phyloP scores from a whole-genome alignment of 768 basidiomycete species.

The Lactarius sp. region DNA sequence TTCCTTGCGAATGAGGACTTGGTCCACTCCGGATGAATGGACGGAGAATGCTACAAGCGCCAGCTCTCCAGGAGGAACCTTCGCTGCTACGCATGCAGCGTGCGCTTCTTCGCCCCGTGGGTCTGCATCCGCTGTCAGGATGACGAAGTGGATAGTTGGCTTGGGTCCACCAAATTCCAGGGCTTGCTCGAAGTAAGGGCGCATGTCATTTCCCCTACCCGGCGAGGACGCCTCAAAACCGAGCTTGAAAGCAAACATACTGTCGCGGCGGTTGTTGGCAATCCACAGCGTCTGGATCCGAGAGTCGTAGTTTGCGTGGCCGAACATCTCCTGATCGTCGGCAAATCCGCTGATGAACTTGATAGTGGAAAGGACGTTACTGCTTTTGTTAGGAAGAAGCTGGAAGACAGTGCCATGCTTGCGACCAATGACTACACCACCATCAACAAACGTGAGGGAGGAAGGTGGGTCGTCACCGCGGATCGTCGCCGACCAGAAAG shows the following conservation, averaged over 20 bases:
- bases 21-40: conserved; percentile 86
- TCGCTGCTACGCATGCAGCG: conserved; percentile 79
- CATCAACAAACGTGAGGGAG: conserved; percentile 79
- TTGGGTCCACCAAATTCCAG: conserved; percentile 81
- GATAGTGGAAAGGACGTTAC: conserved; percentile 69
- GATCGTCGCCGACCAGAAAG: conserved; percentile 72
- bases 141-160: conserved; percentile 85
- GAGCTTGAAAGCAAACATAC: conserved; percentile 75
- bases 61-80: conserved; percentile 67
- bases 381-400: conserved; percentile 69
- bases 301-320: conserved; percentile 80
- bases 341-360: conserved; percentile 66
- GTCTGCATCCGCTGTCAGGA: conserved; percentile 79
- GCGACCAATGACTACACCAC: conserved; percentile 79
- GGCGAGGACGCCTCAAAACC: conserved; percentile 57
- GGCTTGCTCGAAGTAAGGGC: conserved; percentile 72
- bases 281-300: conserved; percentile 85
- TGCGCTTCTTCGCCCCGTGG: conserved; percentile 78
- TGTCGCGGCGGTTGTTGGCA: conserved; percentile 79
- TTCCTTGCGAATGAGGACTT: conserved; percentile 79
- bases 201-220: conserved; percentile 54
- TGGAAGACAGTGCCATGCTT: conserved; percentile 84
- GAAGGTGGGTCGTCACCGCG: conserved; percentile 78
- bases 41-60: conserved; percentile 84
- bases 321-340: conserved; percentile 84